Evolutionary conservation across 2,329 filamentous ascomycete genomes (phyloP).

Genomic region (Stagonosporopsis tanaceti): DNA sequence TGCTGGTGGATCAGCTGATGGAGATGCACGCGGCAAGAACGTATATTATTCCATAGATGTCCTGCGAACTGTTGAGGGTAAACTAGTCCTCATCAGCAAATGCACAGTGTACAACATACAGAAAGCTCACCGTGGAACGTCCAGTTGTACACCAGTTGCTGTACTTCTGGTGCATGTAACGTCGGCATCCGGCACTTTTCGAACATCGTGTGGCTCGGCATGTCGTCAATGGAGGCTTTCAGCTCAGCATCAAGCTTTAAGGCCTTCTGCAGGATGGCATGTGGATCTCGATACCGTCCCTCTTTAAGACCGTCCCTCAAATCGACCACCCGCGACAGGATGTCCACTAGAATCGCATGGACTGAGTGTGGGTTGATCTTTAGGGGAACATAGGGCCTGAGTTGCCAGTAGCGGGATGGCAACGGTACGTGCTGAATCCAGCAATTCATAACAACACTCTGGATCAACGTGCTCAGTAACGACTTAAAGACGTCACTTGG

Average conservation of each 20-base stretch:
- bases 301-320: slow-evolving; percentile 25
- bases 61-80: slow-evolving; percentile 32
- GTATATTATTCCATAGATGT: slow-evolving; percentile 39
- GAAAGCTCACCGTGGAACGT: slow-evolving; percentile 28
- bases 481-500: slow-evolving; percentile 22
- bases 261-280: slow-evolving; percentile 22
- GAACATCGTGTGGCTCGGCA: slow-evolving; percentile 25
- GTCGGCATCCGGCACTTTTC: slow-evolving; percentile 16
- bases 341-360: slow-evolving; percentile 28
- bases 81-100: slow-evolving; percentile 16
- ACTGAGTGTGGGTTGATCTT: slow-evolving; percentile 16
- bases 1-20: slow-evolving; percentile 34
- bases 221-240: slow-evolving; percentile 21
- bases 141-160: slow-evolving; percentile 28
- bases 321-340: slow-evolving; percentile 26
- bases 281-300: background rate
- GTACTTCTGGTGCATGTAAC: slow-evolving; percentile 7
- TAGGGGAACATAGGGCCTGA: slow-evolving; percentile 15
- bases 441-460: slow-evolving; percentile 36
- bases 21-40: slow-evolving; percentile 33
- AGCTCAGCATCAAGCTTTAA: slow-evolving; percentile 27
- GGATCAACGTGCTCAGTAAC: slow-evolving; percentile 28
- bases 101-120: background rate
- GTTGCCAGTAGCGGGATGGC: slow-evolving; percentile 26
- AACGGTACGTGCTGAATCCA: slow-evolving; percentile 36